Base-by-base conservation (phyloP, 352 stramenopile species). In the Globisporangium acanthophoron region DNA sequence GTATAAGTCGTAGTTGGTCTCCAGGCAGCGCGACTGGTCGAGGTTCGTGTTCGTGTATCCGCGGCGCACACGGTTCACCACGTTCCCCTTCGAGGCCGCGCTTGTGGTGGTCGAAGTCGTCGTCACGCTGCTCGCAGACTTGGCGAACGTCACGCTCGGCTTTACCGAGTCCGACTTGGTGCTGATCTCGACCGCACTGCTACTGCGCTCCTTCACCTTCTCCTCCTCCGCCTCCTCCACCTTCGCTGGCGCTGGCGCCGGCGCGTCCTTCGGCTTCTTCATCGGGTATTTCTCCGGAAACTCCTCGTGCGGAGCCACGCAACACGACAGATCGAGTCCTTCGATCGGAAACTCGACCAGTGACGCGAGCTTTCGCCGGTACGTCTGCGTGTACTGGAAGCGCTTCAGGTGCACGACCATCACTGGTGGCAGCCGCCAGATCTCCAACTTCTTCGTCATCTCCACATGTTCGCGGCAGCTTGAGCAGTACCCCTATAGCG, bases 401-500 rank as follows among this genome's bases (percentile, higher is more conserved):
- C 97, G 86, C 82, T 99, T 99, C 39, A 99, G 76, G 70, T 99
- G 96, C 31, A 99, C 75, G 21, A 99, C 97, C 61, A 99, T 95
- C 13, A 99, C 96, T 12, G 97, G 95, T 0, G 97, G 97, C 4
- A 97, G 71, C 27, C 92, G 88, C 82, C 96, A 99, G 16, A 99
- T 89, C 68, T 98, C 92, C 37, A 99, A 83, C 68, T 99, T 97
- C 76, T 99, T 99, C 64, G 93, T 99, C 61, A 98, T 98, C 57
- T 97, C 87, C 48, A 97, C 85, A 59, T 97, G 92, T 51, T 96
- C 69, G 50, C 97, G 91, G 68, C 97, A 99, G 63, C 88, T 96
- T 24, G 90, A 97, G 74, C 97, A 99, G 71, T 99, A 99, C 61
- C 97, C 85, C 57, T 75, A 49, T 5, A 47, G 13, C 8, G 41